Evolutionary conservation across 2,329 filamentous ascomycete species (phyloP), one percentile per base, ranked within the genome.

Genomic region (Penicillium sp.): DNA sequence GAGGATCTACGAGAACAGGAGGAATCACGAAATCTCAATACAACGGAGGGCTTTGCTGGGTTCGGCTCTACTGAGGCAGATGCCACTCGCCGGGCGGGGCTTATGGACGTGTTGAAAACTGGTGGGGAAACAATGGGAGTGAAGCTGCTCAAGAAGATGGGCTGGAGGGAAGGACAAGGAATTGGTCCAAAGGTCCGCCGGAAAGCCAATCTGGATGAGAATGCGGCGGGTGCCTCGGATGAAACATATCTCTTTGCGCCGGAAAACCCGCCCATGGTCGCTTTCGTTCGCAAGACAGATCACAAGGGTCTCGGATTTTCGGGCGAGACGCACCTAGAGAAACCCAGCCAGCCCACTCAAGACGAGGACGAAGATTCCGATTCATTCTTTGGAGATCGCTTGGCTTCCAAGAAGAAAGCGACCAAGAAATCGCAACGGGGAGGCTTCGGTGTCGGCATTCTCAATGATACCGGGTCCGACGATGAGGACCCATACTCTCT

Each of bases 401-500:
- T 74, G 33, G 65, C 57, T 5, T 63, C 59, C 13, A 60, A 65
- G 56, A 60, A 61, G 24, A 78, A 77, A 57, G 56, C 80, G 52
- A 84, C 85, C 55, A 89, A 87, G 68, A 75, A 73, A 66, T 78
- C 79, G 57, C 70, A 67, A 1, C 82, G 82, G 52, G 85, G 89
- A 3, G 91, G 90, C 0, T 91, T 98, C 62, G 93, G 93, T 0
- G 88, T 96, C 14, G 93, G 93, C 0, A 82, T 97, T 1, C 76
- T 98, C 46, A 97, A 98, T 67, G 93, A 97, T 64, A 95, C 88
- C 21, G 93, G 92, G 11, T 97, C 93, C 5, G 95, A 98, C 64
- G 93, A 97, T 46, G 95, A 98, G 67, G 93, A 97, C 68, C 90
- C 91, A 0, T 98, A 96, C 70, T 90, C 93, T 56, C 88, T 98